Percentiles rank a stretch among this genome's conserved stretches.
phyloP scores from a whole-genome alignment of 768 basidiomycete species.

The Tricholoma saponaceum region DNA sequence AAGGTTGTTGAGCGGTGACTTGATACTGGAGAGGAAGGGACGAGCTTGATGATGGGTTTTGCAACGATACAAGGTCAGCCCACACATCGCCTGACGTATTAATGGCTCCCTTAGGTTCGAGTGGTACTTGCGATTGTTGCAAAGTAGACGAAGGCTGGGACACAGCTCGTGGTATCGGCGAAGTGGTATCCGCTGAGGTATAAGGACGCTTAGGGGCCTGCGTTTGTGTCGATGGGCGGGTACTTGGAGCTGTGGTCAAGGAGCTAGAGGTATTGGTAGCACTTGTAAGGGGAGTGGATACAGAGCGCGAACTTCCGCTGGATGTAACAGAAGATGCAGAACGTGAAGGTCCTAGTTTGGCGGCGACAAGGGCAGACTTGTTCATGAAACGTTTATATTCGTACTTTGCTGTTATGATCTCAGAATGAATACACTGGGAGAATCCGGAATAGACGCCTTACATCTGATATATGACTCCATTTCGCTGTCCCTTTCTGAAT shows the following conservation, averaged over 20 bases:
- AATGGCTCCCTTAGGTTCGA: conserved; percentile 12
- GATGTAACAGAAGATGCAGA: conserved; percentile 27
- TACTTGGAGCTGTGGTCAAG: conserved; percentile 10
- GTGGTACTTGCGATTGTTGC: conserved; percentile 17
- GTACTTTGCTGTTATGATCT: conserved; percentile 59
- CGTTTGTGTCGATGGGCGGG: conserved; percentile 9
- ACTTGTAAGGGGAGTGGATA: conserved; percentile 19
- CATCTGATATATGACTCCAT: conserved; percentile 88
- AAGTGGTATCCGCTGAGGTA: conserved; percentile 9
- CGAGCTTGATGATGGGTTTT: conserved; percentile 38
- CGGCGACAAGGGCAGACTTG: conserved; percentile 40
- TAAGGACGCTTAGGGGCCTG: conserved; percentile 14
- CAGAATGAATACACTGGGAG: conserved; percentile 3
- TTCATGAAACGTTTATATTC: conserved; percentile 69
- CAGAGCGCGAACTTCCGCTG: conserved; percentile 14
- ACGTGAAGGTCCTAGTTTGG: conserved; percentile 43
- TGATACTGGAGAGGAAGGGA: conserved; percentile 52
- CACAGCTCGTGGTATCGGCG: conserved; percentile 17
- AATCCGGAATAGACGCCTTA: conserved; percentile 31
- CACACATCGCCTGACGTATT: conserved; percentile 40
- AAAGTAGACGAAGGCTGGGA: conserved; percentile 19
- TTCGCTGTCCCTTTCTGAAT: conserved; percentile 81
- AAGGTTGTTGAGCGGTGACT: conserved; percentile 8
- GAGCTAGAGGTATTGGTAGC: conserved; percentile 17
- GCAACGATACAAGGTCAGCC: conserved; percentile 53